Percentiles rank a stretch among this genome's conserved stretches.
Evolutionary conservation across 2,329 filamentous ascomycete genomes (phyloP).

Genomic region (Aspergillus nomiae): DNA sequence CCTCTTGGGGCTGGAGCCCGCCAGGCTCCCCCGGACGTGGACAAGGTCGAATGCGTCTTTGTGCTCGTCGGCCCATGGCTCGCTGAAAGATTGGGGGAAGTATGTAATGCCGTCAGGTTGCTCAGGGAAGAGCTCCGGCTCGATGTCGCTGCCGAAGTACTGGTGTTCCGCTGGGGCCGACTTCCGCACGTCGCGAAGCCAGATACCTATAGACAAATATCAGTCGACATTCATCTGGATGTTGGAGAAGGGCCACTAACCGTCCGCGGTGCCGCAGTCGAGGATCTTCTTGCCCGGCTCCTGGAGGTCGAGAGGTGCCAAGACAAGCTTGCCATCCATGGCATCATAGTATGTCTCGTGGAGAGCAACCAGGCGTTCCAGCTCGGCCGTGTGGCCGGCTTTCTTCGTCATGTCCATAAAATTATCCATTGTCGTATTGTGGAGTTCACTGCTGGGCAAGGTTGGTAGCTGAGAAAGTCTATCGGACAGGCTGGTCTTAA

Average conservation of each 20-base stretch:
- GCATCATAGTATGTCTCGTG: constrained; percentile 7
- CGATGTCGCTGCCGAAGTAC: constrained; percentile 8
- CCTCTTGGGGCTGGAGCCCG: constrained; percentile 5
- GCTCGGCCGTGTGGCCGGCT: constrained; percentile 7
- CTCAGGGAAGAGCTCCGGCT: constrained; percentile 7
- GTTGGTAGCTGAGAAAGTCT: neutral
- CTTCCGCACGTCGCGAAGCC: constrained; percentile 7
- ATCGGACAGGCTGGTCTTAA: constrained; percentile 1
- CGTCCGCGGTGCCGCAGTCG: constrained; percentile 9
- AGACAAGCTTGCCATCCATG: constrained; percentile 7
- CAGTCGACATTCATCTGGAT: neutral
- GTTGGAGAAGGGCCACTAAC: neutral
- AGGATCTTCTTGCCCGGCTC: constrained; percentile 11
- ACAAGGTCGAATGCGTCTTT: constrained; percentile 4
- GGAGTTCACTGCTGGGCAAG: neutral
- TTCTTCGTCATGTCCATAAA: constrained; percentile 12
- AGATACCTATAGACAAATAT: constrained; percentile 7
- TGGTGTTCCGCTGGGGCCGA: neutral
- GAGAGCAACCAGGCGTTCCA: constrained; percentile 6
- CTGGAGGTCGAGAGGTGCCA: constrained; percentile 6
- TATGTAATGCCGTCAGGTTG: constrained; percentile 7
- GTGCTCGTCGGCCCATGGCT: constrained; percentile 6
- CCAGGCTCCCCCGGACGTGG: constrained; percentile 8
- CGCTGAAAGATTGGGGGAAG: constrained; percentile 7
- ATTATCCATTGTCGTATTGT: constrained; percentile 9